Evolutionary conservation across 306 rosid genomes (phyloP), one percentile per base, ranked within the genome.

Genomic region (Casuarina glauca): DNA sequence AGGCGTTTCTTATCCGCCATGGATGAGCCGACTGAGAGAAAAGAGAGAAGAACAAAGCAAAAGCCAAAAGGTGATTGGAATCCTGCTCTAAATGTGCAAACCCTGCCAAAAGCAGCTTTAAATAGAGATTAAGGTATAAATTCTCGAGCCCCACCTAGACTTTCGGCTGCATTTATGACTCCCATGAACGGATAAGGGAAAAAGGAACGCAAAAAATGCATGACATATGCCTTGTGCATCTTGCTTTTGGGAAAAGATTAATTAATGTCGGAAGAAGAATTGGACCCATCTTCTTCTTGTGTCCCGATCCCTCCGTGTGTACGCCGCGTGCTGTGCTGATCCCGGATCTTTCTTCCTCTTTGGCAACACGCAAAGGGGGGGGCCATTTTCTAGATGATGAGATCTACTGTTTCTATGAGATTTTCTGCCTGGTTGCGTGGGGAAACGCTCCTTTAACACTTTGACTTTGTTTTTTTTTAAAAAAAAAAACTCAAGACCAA

Each of bases 261-360:
- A 60, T 1, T 7, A 9, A 20, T 55, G 7, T 55, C 4, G 13
- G n/a, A 20, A 8, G 1, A 19, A 48, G 35, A 48, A 20, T 15
- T 19, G 5, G 16, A 16, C 11, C 11, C n/a, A 72, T 72, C 66
- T 13, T 60, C 35, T 38, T 72, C 66, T 46, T 8, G 12, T 70
- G 26, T 12, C 13, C 74, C n/a, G 36, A 2, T 32, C 38, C 10
- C 42, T 42, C 84, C 80, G 82, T 79, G 84, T 84, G 73, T 13
- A 36, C 58, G 36, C 20, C 82, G 82, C 82, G 80, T 84, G 69
- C 48, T 41, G 26, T 53, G 9, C 75, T 46, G 10, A 20, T 48
- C 16, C 63, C 39, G 17, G 35, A 43, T 76, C 76, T 26, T 5
- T 9, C 54, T 38, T 62, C 46, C 74, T 68, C 81, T 45, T 76